A percentile compares a stretch with the other conserved stretches of the same genome.
Conservation (phyloP, 1,139 yeast species). For the Lodderomyces metapsilosis region DNA sequence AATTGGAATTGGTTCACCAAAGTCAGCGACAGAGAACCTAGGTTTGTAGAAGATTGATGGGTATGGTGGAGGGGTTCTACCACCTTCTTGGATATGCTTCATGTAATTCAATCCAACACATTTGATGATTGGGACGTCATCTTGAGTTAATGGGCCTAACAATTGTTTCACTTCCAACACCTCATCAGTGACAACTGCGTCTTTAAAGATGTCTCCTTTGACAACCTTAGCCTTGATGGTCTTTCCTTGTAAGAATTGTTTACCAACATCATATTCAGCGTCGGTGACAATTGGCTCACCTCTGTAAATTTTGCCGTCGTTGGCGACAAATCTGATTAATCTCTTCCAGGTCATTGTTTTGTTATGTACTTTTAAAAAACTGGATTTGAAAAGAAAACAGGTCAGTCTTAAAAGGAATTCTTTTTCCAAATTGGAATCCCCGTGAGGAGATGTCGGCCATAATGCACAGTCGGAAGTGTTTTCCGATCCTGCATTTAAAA, state of each 20-base stretch:
- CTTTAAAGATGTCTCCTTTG: background rate
- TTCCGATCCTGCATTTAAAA: no score
- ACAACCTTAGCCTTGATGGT: background rate
- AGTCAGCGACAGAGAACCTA: background rate
- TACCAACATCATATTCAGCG: constrained; percentile 1
- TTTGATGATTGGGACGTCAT: background rate
- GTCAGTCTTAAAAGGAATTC: background rate
- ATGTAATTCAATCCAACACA: constrained; percentile 1
- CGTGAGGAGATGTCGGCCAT: no score
- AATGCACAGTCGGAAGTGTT: no score
- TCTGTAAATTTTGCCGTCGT: background rate
- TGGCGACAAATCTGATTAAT: constrained; percentile 1
- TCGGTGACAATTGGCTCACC: constrained; percentile 1
- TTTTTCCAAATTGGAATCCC: no score
- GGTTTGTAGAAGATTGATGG: constrained; percentile 1
- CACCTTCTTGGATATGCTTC: constrained; percentile 2
- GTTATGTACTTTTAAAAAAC: no score
- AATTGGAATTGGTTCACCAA: constrained; percentile 1
- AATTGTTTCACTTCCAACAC: background rate
- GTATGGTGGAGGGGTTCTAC: constrained; percentile 1
- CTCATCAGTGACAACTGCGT: background rate
- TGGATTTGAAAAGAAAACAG: background rate
- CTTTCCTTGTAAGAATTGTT: background rate
- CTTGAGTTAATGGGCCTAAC: constrained; percentile 1
- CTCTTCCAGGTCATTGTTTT: constrained; percentile 1